Percentiles rank a stretch among this genome's conserved stretches.
Conservation (phyloP, 495 filamentous ascomycete species). For the Penicillium egyptiacum region DNA sequence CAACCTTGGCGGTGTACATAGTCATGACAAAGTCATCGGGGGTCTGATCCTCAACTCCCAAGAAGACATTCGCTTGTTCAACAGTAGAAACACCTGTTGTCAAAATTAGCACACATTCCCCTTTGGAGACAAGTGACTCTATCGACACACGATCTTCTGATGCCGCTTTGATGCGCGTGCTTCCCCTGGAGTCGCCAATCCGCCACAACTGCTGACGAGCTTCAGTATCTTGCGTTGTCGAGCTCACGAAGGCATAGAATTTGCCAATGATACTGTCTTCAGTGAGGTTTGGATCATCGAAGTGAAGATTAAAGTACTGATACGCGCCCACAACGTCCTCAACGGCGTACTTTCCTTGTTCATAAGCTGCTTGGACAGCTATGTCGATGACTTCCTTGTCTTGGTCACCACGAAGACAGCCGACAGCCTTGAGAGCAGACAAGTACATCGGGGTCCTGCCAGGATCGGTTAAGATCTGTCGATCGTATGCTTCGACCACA, state of each 20-base stretch:
- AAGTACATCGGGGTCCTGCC: slow-evolving; percentile 34
- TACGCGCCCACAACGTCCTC: slow-evolving; percentile 57
- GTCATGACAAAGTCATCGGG: slow-evolving; percentile 61
- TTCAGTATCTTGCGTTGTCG: slow-evolving; percentile 50
- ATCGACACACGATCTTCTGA: slow-evolving; percentile 52
- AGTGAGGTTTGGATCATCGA: slow-evolving; percentile 37
- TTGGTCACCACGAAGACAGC: slow-evolving; percentile 33
- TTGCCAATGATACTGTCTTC: slow-evolving; percentile 59
- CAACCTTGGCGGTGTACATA: slow-evolving; percentile 58
- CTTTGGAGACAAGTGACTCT: neutral
- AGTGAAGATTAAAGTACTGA: slow-evolving; percentile 49
- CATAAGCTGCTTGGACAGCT: slow-evolving; percentile 40
- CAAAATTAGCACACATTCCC: slow-evolving; percentile 10
- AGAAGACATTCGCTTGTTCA: slow-evolving; percentile 59
- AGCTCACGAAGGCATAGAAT: slow-evolving; percentile 54
- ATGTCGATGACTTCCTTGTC: slow-evolving; percentile 38
- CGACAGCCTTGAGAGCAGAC: slow-evolving; percentile 39
- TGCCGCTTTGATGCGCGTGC: slow-evolving; percentile 53
- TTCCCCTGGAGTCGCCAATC: slow-evolving; percentile 54
- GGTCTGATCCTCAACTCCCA: slow-evolving; percentile 52
- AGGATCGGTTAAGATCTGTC: slow-evolving; percentile 40
- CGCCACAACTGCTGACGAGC: slow-evolving; percentile 53
- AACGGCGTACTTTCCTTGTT: slow-evolving; percentile 48
- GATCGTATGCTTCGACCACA: slow-evolving; percentile 43
- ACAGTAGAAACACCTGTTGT: slow-evolving; percentile 55